Base-by-base conservation (phyloP, 2,329 filamentous ascomycete genomes). In the Tricladium varicosporioides region DNA sequence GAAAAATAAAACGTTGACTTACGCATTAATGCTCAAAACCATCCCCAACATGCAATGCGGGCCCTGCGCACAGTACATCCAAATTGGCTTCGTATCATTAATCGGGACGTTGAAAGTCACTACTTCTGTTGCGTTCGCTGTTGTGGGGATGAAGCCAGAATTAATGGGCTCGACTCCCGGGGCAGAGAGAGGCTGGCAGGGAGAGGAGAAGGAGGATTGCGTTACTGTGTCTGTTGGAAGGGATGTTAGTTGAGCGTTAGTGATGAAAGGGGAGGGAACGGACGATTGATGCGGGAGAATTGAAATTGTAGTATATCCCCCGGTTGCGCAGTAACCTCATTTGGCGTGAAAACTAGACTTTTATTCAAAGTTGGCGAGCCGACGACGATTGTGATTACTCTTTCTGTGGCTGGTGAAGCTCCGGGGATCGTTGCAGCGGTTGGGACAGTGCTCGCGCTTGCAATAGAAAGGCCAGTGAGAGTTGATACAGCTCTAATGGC, bases 331-430 rank as follows among this genome's bases (percentile, higher is more conserved):
- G 73, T 72, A 45, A 81, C 71, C 56, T 76, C 76, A 60, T 76
- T 72, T 2, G 80, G 80, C 53, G 76, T 73, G 67, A 82, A 83
- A 56, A 66, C 68, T 40, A 81, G 74, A 90, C 91, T 36, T 81
- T 97, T 69, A 90, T 62, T 60, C n/a, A 59, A 15, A 22, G 43
- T 52, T 4, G 56, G 45, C 11, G 57, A 49, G 14, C 57, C 54
- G 8, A 60, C 57, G 13, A 54, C 54, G 13, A 56, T 52, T 15
- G 51, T 43, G 31, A 58, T 58, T 19, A 58, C 18, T 49, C 56
- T 40, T n/a, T 40, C 11, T n/a, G 36, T 40, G 36, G 36, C n/a
- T 40, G 36, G n/a, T 40, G 36, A 40, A n/a, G 36, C 4, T 11
- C 36, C 36, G 11, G n/a, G 36, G 11, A 10, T 7, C 3, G 22